These are phyloP conservation scores for Sugiyamaella chiloensis DNA, from an alignment of 805 yeast genomes.

Conservation along the genomic window DNA sequence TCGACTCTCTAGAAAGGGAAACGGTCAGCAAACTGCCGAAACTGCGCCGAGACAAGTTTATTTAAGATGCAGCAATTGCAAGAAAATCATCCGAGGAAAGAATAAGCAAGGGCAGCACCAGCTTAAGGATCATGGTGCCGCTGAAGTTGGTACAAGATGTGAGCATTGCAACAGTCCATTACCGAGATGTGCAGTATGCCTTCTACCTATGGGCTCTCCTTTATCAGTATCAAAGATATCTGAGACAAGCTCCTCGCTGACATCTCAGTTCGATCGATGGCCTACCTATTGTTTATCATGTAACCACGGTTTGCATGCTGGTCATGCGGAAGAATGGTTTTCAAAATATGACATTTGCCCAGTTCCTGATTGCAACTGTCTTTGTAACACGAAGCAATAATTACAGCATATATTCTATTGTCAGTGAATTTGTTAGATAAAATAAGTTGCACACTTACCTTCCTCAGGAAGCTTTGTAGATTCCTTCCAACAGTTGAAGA, in stretches of 20 bases:
- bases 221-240: slow-evolving; percentile 10
- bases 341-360: slow-evolving; percentile 84
- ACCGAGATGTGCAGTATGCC: slow-evolving; percentile 88
- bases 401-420: slow-evolving; percentile 4
- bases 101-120: slow-evolving; percentile 1
- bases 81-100: slow-evolving; percentile 40
- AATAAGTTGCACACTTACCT: slow-evolving; percentile 10
- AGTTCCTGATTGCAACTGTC: slow-evolving; percentile 87
- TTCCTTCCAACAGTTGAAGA: slow-evolving; percentile 35
- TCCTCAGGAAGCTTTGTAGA: slow-evolving; percentile 28
- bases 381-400: slow-evolving; percentile 49
- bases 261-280: slow-evolving; percentile 66
- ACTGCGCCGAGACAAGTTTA: slow-evolving; percentile 70
- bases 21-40: slow-evolving; percentile 47
- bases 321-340: slow-evolving; percentile 96
- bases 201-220: slow-evolving; percentile 66
- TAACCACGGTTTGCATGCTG: slow-evolving; percentile 92
- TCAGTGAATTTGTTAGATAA: neutral
- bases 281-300: slow-evolving; percentile 88
- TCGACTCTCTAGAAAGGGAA: slow-evolving; percentile 52
- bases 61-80: slow-evolving; percentile 80
- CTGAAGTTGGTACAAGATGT: slow-evolving; percentile 40
- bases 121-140: neutral
- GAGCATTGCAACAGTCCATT: slow-evolving; percentile 84
- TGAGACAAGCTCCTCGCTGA: slow-evolving; percentile 26